Conservation (phyloP, 352 stramenopile genomes). For the Pythium brachiatum region DNA sequence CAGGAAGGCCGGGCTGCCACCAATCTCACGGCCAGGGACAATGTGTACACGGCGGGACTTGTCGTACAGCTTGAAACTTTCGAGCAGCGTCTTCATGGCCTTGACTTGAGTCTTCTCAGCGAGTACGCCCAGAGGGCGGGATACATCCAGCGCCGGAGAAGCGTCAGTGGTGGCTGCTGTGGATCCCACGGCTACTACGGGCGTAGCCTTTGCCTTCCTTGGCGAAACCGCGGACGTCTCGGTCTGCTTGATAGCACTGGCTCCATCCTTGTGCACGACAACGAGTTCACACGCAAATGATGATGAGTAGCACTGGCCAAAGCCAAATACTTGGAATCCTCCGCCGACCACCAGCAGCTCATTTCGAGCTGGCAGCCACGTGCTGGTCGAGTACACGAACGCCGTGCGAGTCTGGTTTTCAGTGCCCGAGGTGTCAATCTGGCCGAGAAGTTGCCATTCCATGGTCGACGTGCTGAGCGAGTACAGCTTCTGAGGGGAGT, state of each 20-base stretch:
- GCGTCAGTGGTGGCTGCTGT: neutral
- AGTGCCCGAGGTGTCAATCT: constrained; percentile 24
- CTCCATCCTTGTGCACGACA: constrained; percentile 25
- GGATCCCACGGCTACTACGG: neutral
- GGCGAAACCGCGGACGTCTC: neutral
- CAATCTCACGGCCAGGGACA: constrained; percentile 17
- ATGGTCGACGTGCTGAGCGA: constrained; percentile 42
- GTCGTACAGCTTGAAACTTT: constrained; percentile 66
- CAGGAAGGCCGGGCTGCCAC: constrained; percentile 43
- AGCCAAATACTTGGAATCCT: constrained; percentile 84
- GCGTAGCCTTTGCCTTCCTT: neutral
- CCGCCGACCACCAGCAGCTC: constrained; percentile 57
- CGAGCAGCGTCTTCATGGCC: constrained; percentile 71
- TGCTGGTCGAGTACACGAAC: constrained; percentile 53
- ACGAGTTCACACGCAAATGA: constrained; percentile 52
- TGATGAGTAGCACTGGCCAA: constrained; percentile 77
- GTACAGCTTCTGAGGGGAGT: constrained; percentile 46
- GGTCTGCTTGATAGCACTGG: neutral
- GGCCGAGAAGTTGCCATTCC: constrained; percentile 52
- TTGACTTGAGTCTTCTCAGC: constrained; percentile 74
- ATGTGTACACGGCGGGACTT: constrained; percentile 73
- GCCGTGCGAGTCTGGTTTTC: constrained; percentile 45
- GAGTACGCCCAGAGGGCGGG: constrained; percentile 26
- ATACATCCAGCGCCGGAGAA: neutral
- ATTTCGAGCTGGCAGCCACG: constrained; percentile 42